Conservation (phyloP, 495 filamentous ascomycete species). For the Xylona heveae region DNA sequence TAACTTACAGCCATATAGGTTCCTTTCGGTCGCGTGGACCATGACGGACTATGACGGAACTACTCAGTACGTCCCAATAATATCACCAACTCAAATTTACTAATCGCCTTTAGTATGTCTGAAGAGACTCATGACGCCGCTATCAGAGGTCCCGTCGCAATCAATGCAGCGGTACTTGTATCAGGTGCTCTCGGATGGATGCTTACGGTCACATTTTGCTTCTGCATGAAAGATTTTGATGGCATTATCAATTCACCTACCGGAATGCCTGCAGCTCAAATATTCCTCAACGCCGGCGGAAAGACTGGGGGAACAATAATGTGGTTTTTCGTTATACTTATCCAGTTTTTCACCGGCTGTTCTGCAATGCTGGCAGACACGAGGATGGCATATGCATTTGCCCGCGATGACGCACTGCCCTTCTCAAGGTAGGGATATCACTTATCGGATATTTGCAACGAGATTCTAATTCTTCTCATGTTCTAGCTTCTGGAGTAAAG, state of each 20-base stretch:
- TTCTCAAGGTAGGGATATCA: slow-evolving; percentile 29
- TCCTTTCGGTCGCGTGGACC: slow-evolving; percentile 52
- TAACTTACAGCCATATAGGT: slow-evolving; percentile 14
- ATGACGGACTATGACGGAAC: slow-evolving; percentile 64
- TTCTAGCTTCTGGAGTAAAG: slow-evolving; percentile 29
- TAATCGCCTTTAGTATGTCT: slow-evolving; percentile 30
- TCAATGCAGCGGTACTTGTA: slow-evolving; percentile 40
- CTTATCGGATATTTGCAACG: not conserved
- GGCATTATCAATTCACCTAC: slow-evolving; percentile 36
- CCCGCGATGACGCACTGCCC: slow-evolving; percentile 45
- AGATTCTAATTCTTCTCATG: not conserved
- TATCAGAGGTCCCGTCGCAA: slow-evolving; percentile 40
- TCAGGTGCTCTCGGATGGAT: slow-evolving; percentile 43
- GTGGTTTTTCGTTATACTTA: slow-evolving; percentile 48
- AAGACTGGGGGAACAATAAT: slow-evolving; percentile 36
- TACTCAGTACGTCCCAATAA: slow-evolving; percentile 29
- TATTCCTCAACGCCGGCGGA: slow-evolving; percentile 48
- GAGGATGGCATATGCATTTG: slow-evolving; percentile 53
- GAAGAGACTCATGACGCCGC: slow-evolving; percentile 56
- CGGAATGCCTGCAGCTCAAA: slow-evolving; percentile 46
- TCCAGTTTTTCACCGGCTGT: slow-evolving; percentile 52
- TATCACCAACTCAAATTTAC: slow-evolving; percentile 1
- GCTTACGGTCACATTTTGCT: slow-evolving; percentile 44
- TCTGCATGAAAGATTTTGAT: slow-evolving; percentile 46
- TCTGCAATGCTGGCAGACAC: slow-evolving; percentile 52